Percentiles rank a stretch among this genome's conserved stretches.
These are phyloP conservation scores for Crotalaria pallida DNA, from an alignment of 306 rosid species.

Conservation along the genomic window DNA sequence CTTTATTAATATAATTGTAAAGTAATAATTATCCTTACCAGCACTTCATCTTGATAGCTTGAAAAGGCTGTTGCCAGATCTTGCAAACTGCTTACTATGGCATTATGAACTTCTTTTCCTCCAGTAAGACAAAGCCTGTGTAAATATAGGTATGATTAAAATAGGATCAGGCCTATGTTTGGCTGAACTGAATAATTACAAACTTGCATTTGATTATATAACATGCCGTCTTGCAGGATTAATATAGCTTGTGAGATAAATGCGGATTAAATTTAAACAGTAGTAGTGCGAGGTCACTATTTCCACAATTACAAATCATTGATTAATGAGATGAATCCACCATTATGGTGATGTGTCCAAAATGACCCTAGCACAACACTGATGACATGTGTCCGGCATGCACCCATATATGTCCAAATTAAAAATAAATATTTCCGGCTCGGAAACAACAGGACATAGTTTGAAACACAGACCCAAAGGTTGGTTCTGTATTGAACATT, in stretches of 20 bases:
- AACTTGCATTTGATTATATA: neutral
- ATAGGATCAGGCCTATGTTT: neutral
- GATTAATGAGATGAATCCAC: neutral
- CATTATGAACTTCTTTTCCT: constrained; percentile 91
- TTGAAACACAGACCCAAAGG: neutral
- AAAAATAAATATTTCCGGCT: neutral
- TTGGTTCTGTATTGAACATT: neutral
- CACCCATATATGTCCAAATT: neutral
- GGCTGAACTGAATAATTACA: neutral
- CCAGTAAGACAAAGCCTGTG: constrained; percentile 87
- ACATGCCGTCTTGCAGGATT: neutral
- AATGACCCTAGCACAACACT: neutral
- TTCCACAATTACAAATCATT: neutral
- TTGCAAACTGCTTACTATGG: constrained; percentile 89
- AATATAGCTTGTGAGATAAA: neutral
- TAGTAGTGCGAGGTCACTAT: neutral
- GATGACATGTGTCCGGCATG: neutral
- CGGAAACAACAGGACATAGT: neutral
- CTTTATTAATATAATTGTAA: neutral
- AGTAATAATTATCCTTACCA: constrained; percentile 47
- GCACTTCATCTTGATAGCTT: constrained; percentile 84
- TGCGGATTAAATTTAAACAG: constrained; percentile 14
- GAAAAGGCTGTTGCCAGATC: constrained; percentile 84
- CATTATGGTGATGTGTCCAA: neutral
- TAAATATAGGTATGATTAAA: constrained; percentile 2